Percentiles rank a stretch among this genome's conserved stretches.
Evolutionary conservation across 2,329 filamentous ascomycete species (phyloP).

Genomic region (Hypoxylon sp.): DNA sequence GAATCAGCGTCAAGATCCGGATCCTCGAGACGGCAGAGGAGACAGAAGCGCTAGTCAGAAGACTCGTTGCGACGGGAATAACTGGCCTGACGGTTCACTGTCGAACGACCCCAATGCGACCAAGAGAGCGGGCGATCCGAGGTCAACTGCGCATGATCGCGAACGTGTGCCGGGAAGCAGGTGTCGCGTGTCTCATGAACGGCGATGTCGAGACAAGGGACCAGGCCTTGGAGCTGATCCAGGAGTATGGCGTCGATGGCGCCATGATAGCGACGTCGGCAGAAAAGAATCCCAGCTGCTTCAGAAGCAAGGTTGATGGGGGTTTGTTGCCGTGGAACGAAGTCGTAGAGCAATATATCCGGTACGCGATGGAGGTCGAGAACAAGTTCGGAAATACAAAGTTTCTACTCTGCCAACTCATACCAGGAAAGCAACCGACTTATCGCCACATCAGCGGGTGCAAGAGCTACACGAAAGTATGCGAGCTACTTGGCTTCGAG

Average conservation of each 20-base stretch:
- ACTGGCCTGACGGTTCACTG: slow-evolving; percentile 94
- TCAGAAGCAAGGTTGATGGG: slow-evolving; percentile 78
- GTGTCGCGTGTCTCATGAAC: slow-evolving; percentile 95
- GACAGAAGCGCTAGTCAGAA: slow-evolving; percentile 83
- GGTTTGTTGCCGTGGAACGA: slow-evolving; percentile 82
- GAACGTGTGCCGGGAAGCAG: slow-evolving; percentile 82
- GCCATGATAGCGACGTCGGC: slow-evolving; percentile 98
- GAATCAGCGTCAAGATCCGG: slow-evolving; percentile 97
- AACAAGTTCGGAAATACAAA: slow-evolving; percentile 96
- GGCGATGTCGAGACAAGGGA: slow-evolving; percentile 87
- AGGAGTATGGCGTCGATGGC: slow-evolving; percentile 88
- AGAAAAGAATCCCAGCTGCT: slow-evolving; percentile 92
- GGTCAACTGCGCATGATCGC: slow-evolving; percentile 89
- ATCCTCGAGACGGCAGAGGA: slow-evolving; percentile 82
- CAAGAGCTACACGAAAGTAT: slow-evolving; percentile 80
- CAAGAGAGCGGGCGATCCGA: slow-evolving; percentile 87
- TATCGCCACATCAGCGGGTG: slow-evolving; percentile 74
- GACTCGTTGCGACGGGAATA: slow-evolving; percentile 89
- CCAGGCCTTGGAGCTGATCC: slow-evolving; percentile 78
- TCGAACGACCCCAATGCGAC: slow-evolving; percentile 95
- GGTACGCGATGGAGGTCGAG: slow-evolving; percentile 79
- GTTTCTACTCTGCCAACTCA: slow-evolving; percentile 86
- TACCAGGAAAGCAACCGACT: slow-evolving; percentile 81
- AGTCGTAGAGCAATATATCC: slow-evolving; percentile 82
- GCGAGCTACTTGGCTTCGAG: slow-evolving; percentile 75